Base-by-base conservation (phyloP, 1,139 yeast genomes). In the Taiozyma sp. region DNA sequence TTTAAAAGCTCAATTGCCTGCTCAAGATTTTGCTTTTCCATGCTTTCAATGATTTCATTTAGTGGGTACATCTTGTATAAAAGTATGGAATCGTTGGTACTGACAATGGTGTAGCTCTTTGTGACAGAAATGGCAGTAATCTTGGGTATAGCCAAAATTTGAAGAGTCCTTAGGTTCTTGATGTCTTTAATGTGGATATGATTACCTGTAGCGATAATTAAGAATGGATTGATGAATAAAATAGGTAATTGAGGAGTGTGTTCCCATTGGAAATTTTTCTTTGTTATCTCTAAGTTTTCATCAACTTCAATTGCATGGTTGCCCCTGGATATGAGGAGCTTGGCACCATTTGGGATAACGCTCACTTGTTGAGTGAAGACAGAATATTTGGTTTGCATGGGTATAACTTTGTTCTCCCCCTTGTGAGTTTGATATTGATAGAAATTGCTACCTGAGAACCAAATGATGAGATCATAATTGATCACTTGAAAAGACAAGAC, bases 181-280 rank as follows among this genome's bases (percentile, higher is more conserved):
- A 70, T 61, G 51, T 80, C 83, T 14, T 76, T 53, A 0, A 82
- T 57, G 50, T 79, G 83, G 1, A 81, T 58, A 8, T 67, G 71
- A 51, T 75, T 75, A 42, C 67, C 61, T 47, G 71, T 71, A 2
- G 74, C 60, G 1, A 71, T 57, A n/a, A 80, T 56, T 14, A 81
- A 55, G 57, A 81, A 82, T 1, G 87, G 87, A 43, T 67, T 61
- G 47, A 79, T 64, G 44, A 66, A 69, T 10, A 70, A 60, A 4
- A 75, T 65, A 39, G 57, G 63, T 16, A 41, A 42, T 23, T 61
- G 56, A 4, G 78, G 80, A 13, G 68, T 58, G 2, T 55, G 3
- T 60, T 50, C 50, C 76, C 57, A 54, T 9, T 59, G 63, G 16
- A 70, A 63, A 7, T 62, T 38, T 7, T 19, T 2, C 14, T 19